phyloP scores from a whole-genome alignment of 257 asterid genomes.

The Ilex aquifolium region DNA sequence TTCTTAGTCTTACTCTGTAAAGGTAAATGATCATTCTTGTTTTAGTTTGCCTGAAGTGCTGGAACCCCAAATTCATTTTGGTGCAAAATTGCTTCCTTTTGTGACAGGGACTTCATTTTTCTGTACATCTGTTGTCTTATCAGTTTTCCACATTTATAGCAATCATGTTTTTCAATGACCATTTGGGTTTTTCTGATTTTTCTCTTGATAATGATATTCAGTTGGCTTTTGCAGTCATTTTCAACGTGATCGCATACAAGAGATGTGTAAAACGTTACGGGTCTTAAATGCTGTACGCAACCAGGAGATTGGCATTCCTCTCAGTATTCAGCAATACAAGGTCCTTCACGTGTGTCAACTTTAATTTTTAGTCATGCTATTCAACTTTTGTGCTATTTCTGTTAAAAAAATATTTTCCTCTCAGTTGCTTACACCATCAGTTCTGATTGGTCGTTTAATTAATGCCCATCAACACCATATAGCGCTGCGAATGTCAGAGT shows the following conservation, averaged over 20 bases:
- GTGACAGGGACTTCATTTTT: too few species aligned
- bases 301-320: slow-evolving; percentile 75
- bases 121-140: too few species aligned
- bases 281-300: slow-evolving; percentile 86
- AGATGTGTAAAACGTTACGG: slow-evolving; percentile 75
- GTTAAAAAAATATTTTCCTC: slow-evolving; percentile 5
- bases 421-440: slow-evolving; percentile 87
- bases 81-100: slow-evolving; percentile 9
- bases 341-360: slow-evolving; percentile 28
- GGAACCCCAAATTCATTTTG: neutral
- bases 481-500: slow-evolving; percentile 80
- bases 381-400: slow-evolving; percentile 8
- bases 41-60: too few species aligned
- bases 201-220: slow-evolving; percentile 73
- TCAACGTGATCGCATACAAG: slow-evolving; percentile 82
- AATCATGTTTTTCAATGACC: slow-evolving; percentile 25
- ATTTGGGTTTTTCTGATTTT: slow-evolving; percentile 43
- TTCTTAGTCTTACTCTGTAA: too few species aligned
- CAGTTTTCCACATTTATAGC: slow-evolving; percentile 2
- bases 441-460: slow-evolving; percentile 81
- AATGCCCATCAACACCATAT: slow-evolving; percentile 82
- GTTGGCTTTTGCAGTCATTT: slow-evolving; percentile 94
- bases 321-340: slow-evolving; percentile 94
- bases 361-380: slow-evolving; percentile 6
- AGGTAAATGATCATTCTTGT: too few species aligned